Conservation (phyloP, 805 yeast genomes). For the Scheffersomyces amazonensis region DNA sequence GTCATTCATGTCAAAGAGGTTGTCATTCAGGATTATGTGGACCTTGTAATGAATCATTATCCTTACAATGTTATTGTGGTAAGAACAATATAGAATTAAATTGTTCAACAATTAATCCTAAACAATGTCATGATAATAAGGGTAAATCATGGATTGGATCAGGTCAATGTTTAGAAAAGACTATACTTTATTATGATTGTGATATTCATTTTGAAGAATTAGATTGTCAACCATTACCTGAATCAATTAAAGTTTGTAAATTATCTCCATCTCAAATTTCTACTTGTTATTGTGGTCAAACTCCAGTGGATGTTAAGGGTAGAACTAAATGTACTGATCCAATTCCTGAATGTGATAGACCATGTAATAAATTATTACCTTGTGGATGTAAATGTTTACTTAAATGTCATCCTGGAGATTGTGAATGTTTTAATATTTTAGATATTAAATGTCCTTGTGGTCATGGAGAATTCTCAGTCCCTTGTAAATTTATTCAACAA, state of each 20-base stretch:
- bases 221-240: constrained; percentile 51
- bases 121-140: constrained; percentile 21
- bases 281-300: constrained; percentile 81
- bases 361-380: constrained; percentile 58
- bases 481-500: constrained; percentile 56
- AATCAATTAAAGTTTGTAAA: constrained; percentile 45
- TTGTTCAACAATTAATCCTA: constrained; percentile 45
- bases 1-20: constrained; percentile 56
- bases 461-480: constrained; percentile 51
- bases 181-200: constrained; percentile 62
- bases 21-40: constrained; percentile 91
- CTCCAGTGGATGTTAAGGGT: constrained; percentile 37
- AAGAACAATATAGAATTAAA: constrained; percentile 37
- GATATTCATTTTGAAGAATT: constrained; percentile 51
- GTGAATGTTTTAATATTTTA: constrained; percentile 58
- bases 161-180: constrained; percentile 25
- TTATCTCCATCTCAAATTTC: constrained; percentile 56
- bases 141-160: constrained; percentile 27
- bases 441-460: constrained; percentile 64
- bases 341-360: constrained; percentile 67
- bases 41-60: constrained; percentile 50
- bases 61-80: constrained; percentile 75
- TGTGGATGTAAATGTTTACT: constrained; percentile 76
- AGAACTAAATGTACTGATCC: constrained; percentile 72
- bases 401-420: constrained; percentile 75